Conservation (phyloP, 768 basidiomycete genomes). For the Trametes punicea region DNA sequence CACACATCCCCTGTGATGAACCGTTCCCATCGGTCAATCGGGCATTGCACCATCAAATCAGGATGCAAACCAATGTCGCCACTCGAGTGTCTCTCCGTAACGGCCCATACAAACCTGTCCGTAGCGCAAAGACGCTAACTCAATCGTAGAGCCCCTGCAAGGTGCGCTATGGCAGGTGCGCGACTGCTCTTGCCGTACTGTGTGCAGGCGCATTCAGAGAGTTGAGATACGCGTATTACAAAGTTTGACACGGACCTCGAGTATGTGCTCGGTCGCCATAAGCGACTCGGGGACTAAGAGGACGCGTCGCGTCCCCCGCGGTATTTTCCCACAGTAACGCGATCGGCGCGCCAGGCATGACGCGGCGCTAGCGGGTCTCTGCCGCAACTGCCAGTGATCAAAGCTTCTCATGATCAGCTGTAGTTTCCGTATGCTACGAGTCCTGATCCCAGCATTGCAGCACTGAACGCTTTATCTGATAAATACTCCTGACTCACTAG, state of each 20-base stretch:
- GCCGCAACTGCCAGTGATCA: neutral
- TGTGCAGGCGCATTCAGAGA: neutral
- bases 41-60: neutral
- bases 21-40: neutral
- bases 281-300: neutral
- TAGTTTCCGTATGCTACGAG: too few relatives aligned
- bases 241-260: constrained; percentile 22
- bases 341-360: neutral
- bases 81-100: constrained; percentile 64
- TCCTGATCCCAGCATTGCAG: too few relatives aligned
- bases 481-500: too few relatives aligned
- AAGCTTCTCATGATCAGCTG: too few relatives aligned
- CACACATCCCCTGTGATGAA: constrained; percentile 61
- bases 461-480: too few relatives aligned
- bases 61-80: constrained; percentile 67
- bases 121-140: constrained; percentile 62
- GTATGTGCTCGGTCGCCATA: constrained; percentile 27
- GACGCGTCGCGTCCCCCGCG: constrained; percentile 8
- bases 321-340: constrained; percentile 11
- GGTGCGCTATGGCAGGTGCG: constrained; percentile 69
- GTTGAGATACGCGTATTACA: neutral
- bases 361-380: neutral
- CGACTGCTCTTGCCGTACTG: constrained; percentile 73
- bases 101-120: constrained; percentile 44
- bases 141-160: constrained; percentile 53